Evolutionary conservation across 2,329 filamentous ascomycete species (phyloP), one percentile per base, ranked within the genome.

Genomic region (Trichoderma simmonsii): DNA sequence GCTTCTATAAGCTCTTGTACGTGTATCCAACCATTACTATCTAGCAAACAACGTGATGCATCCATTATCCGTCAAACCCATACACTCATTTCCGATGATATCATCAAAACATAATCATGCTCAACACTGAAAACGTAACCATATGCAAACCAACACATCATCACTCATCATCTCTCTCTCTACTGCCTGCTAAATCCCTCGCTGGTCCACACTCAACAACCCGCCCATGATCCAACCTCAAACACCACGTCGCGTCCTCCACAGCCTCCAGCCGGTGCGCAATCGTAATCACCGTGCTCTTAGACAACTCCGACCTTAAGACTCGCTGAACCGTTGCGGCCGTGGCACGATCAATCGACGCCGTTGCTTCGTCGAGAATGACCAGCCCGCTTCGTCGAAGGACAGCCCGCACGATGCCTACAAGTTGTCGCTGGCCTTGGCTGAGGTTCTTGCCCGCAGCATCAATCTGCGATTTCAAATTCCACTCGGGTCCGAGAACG

Each of bases 211-310:
- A 84, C 74, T 84, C 83, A 1, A 88, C 80, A 0, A 90, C 84
- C 18, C 79, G 78, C 2, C 88, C 88, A 15, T 80, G 80, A 39
- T 89, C 86, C 61, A 90, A 76, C 34, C 87, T 80, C 62, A 90
- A 78, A 70, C 85, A 87, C 77, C 85, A 90, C 65, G 86, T 84
- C 0, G 88, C 88, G 72, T 88, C 86, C 74, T 84, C 83, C 11
- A 92, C 90, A 0, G 89, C 90, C 78, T 90, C 87, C 1, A 90
- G 80, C 2, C 89, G 84, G 78, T 91, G 89, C n/a, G 89, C 89
- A 77, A 91, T 90, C 0, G 89, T 90, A 56, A 91, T 89, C 2
- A 91, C 88, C 0, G 89, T 91, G 74, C 87, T 89, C 15, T 83
- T 73, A 4, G 78, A 77, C 59, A 91, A 81, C 76, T 90, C 88